phyloP scores from a whole-genome alignment of 306 rosid genomes.

The Rubus parviflorus region DNA sequence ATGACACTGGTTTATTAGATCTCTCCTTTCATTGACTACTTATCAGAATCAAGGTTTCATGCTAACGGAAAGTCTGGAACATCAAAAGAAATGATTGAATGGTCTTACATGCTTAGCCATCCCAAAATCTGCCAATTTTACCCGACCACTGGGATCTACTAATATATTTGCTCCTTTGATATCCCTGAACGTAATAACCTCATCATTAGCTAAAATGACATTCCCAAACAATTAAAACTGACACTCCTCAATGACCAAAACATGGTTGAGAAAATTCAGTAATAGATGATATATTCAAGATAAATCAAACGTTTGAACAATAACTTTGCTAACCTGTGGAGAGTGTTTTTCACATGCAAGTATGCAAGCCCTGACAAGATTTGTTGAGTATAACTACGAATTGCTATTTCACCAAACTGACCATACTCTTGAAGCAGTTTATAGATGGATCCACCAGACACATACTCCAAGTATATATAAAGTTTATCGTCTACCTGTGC shows the following conservation, averaged over 20 bases:
- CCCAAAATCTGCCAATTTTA: conserved; percentile 95
- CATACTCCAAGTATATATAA: conserved; percentile 64
- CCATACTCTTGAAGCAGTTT: conserved; percentile 59
- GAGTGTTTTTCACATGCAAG: conserved; percentile 83
- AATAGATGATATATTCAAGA: background rate
- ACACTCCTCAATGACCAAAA: conserved; percentile 13
- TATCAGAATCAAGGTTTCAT: background rate
- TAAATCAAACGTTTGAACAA: conserved; percentile 3
- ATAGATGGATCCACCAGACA: conserved; percentile 90
- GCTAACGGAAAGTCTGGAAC: background rate
- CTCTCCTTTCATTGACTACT: background rate
- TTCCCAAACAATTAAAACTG: background rate
- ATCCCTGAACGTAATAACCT: conserved; percentile 56
- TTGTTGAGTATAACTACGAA: conserved; percentile 50
- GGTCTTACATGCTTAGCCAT: conserved; percentile 73
- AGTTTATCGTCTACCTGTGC: conserved; percentile 47
- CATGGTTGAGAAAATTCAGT: background rate
- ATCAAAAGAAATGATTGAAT: background rate
- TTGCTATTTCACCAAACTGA: conserved; percentile 46
- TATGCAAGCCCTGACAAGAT: conserved; percentile 88
- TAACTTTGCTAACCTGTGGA: conserved; percentile 65
- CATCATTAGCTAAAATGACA: conserved; percentile 10
- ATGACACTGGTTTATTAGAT: background rate
- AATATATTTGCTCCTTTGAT: conserved; percentile 97
- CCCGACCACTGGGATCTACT: conserved; percentile 83